Evolutionary conservation across 495 filamentous ascomycete genomes (phyloP).

Genomic region (Podospora didyma): DNA sequence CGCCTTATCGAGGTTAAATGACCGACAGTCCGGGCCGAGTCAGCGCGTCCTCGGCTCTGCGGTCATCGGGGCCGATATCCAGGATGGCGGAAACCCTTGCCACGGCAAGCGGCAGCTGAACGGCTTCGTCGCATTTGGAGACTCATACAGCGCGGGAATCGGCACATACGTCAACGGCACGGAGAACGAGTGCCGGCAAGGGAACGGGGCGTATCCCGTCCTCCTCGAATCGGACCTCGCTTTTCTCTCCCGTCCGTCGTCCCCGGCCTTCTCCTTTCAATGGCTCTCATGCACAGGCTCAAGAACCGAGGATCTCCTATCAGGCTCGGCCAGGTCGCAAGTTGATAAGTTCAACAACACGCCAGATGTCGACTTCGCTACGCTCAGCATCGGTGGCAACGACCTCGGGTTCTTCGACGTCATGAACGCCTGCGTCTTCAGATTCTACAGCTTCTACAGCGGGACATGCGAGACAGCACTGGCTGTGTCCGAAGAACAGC

Average conservation of each 20-base stretch:
- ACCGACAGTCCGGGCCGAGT: too few relatives aligned
- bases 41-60: too few relatives aligned
- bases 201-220: slow-evolving; percentile 32
- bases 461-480: slow-evolving; percentile 38
- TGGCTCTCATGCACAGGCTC: slow-evolving; percentile 41
- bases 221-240: slow-evolving; percentile 31
- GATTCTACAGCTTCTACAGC: slow-evolving; percentile 41
- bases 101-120: neutral
- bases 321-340: slow-evolving; percentile 26
- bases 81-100: neutral
- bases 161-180: slow-evolving; percentile 36
- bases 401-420: slow-evolving; percentile 48
- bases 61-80: neutral
- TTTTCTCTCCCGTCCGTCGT: too few relatives aligned
- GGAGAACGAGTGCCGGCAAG: slow-evolving; percentile 39
- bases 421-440: slow-evolving; percentile 45
- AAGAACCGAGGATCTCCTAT: slow-evolving; percentile 29
- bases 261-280: slow-evolving; percentile 21
- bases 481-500: slow-evolving; percentile 18
- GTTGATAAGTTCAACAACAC: slow-evolving; percentile 33
- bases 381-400: slow-evolving; percentile 45
- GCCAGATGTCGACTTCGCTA: slow-evolving; percentile 29
- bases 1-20: too few relatives aligned
- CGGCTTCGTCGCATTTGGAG: slow-evolving; percentile 42
- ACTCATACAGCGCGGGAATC: slow-evolving; percentile 48